Conservation (phyloP, 2,329 filamentous ascomycete species). For the Purpureocillium lavendulum region DNA sequence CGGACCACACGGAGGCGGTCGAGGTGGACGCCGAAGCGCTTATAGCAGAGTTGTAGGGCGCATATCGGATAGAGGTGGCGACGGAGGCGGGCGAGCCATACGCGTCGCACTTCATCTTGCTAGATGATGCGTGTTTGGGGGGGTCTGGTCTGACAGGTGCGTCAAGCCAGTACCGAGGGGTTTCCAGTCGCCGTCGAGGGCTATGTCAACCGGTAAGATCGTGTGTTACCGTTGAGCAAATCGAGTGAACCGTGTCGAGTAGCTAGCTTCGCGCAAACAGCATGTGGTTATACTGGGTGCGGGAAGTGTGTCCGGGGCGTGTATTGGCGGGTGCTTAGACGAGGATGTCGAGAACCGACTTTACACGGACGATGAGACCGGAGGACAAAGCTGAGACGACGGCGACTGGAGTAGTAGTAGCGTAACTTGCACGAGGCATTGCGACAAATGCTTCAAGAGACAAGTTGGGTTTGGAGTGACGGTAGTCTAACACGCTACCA, state of each 20-base stretch:
- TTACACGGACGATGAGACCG: conserved; percentile 50
- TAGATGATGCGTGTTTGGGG: conserved; percentile 18
- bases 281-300: conserved; percentile 19
- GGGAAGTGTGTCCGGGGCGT: conserved; percentile 29
- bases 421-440: conserved; percentile 50
- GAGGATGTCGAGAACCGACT: conserved; percentile 30
- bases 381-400: conserved; percentile 52
- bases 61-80: conserved; percentile 36
- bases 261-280: conserved; percentile 31
- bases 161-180: conserved; percentile 18
- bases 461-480: conserved; percentile 12
- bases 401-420: conserved; percentile 49
- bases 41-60: conserved; percentile 61
- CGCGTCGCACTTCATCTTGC: conserved; percentile 52
- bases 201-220: conserved; percentile 41
- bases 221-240: conserved; percentile 25
- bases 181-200: conserved; percentile 46
- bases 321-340: conserved; percentile 34
- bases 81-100: conserved; percentile 44
- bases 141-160: conserved; percentile 14
- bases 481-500: conserved; percentile 14
- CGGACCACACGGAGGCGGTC: conserved; percentile 70
- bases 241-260: conserved; percentile 24
- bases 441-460: conserved; percentile 30
- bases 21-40: conserved; percentile 70